Conservation (phyloP, 495 filamentous ascomycete species). For the Oleoguttula mirabilis region DNA sequence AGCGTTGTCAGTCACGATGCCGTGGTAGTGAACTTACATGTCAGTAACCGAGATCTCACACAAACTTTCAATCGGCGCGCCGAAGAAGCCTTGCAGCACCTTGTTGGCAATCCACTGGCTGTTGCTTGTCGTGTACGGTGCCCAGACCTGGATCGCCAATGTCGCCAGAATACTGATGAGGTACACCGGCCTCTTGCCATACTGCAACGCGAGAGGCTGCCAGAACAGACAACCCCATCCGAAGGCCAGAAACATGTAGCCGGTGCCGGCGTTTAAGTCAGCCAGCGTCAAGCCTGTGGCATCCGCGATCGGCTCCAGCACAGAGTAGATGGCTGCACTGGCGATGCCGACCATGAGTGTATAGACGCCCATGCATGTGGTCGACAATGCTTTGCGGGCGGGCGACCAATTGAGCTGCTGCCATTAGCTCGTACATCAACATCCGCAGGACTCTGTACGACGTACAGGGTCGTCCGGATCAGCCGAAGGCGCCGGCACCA, state of each 20-base stretch:
- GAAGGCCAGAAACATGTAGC: conserved; percentile 34
- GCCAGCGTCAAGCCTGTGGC: conserved; percentile 41
- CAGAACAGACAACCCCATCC: conserved; percentile 52
- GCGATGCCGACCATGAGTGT: conserved; percentile 50
- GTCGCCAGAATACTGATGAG: conserved; percentile 46
- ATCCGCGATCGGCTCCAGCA: conserved; percentile 46
- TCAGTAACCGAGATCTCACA: conserved; percentile 51
- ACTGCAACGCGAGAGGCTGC: conserved; percentile 56
- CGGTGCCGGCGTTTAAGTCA: conserved; percentile 48
- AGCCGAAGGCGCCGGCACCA: conserved; percentile 22
- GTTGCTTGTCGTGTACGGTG: conserved; percentile 37
- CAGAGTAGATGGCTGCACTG: conserved; percentile 48
- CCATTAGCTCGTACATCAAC: neutral
- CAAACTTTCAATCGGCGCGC: conserved; percentile 51
- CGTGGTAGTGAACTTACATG: conserved; percentile 23
- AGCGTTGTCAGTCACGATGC: neutral
- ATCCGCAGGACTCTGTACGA: neutral
- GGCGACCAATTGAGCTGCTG: conserved; percentile 24
- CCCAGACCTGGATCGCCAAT: conserved; percentile 37
- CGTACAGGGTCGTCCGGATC: conserved; percentile 20
- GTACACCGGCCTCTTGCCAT: conserved; percentile 55
- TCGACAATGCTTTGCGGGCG: conserved; percentile 20
- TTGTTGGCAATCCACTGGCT: conserved; percentile 55
- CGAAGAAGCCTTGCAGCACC: conserved; percentile 51
- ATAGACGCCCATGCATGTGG: conserved; percentile 31